Evolutionary conservation across 257 asterid species (phyloP), one percentile per base, ranked within the genome.

Genomic region (Petunia axillaris): DNA sequence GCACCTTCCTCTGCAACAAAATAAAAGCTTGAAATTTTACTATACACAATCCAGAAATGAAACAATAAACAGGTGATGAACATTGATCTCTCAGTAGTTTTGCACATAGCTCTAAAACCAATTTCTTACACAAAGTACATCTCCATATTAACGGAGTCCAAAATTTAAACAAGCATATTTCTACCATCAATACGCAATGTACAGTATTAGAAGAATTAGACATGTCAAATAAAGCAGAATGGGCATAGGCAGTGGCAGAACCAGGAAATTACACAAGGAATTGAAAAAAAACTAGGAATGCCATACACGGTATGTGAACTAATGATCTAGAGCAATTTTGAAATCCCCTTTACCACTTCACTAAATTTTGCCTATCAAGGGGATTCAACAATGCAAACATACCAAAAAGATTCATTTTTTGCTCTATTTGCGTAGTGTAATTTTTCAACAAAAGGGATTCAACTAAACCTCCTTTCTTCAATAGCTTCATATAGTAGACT

Each of bases 1-100:
- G 89, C 41, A 74, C 87, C 85, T 6, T 80, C 91, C 84, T 84
- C 93, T 89, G 88, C 82, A 80, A 68, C 58, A 73, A 36, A 25
- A 76, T 81, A 82, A 63, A 68, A 36, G 37, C 60, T 35, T 44
- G 43, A 37, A 44, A 7, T 73, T 37, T 66, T 5, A 44, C 39
- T 25, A 38, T 6, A 6, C 5, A 66, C 10, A 39, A 40, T 25
- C 36, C 46, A 54, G 54, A 38, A 46, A 62, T 78, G 57, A 40
- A 78, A 6, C 37, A 43, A n/a, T 64, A 5, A 71, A 16, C 36
- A 60, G 70, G 62, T 43, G 40, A 43, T 43, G 55, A 70, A 25
- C 43, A 46, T 25, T 14, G 39, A 38, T 46, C 10, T 46, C 59
- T 46, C 76, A 14, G 38, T 16, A n/a, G 2, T 16, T 25, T 9